These are phyloP conservation scores for Mrakia frigida DNA, from an alignment of 768 basidiomycete species.

Conservation along the genomic window DNA sequence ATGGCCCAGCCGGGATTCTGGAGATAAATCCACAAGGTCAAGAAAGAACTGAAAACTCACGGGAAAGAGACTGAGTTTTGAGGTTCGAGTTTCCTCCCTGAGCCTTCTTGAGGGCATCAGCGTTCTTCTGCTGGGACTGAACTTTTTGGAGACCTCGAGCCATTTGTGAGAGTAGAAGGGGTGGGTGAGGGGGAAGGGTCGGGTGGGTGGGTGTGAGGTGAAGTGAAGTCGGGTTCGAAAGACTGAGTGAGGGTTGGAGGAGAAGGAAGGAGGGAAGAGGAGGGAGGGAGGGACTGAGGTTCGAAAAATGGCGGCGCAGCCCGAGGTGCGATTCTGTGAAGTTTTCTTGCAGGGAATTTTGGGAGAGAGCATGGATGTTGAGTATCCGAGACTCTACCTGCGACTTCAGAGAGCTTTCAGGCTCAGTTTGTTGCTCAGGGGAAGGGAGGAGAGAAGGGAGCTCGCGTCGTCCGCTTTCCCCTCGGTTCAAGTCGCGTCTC, in stretches of 20 bases:
- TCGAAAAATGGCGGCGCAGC: neutral
- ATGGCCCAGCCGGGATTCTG: too few species aligned
- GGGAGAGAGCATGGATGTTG: neutral
- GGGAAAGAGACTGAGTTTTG: neutral
- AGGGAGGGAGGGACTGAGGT: neutral
- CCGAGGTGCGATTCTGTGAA: too few species aligned
- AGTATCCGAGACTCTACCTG: too few species aligned
- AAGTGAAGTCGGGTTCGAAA: too few species aligned
- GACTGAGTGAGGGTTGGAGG: neutral
- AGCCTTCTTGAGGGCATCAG: constrained; percentile 24
- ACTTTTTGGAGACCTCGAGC: constrained; percentile 31
- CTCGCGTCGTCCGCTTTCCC: too few species aligned
- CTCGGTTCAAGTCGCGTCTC: too few species aligned
- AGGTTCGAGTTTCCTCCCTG: constrained; percentile 11
- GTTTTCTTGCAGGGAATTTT: neutral
- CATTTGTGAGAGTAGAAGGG: constrained; percentile 2
- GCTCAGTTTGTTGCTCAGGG: too few species aligned
- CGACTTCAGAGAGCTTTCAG: too few species aligned
- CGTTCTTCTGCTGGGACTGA: constrained; percentile 27
- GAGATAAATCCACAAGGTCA: too few species aligned
- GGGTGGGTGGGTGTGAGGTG: too few species aligned
- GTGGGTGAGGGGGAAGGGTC: neutral
- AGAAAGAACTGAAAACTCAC: neutral
- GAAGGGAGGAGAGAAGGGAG: too few species aligned
- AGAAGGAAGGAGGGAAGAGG: neutral